Percentiles rank a stretch among this genome's conserved stretches.
These are phyloP conservation scores for Stentor coeruleus DNA, from an alignment of 73 alveolate species.

Conservation along the genomic window DNA sequence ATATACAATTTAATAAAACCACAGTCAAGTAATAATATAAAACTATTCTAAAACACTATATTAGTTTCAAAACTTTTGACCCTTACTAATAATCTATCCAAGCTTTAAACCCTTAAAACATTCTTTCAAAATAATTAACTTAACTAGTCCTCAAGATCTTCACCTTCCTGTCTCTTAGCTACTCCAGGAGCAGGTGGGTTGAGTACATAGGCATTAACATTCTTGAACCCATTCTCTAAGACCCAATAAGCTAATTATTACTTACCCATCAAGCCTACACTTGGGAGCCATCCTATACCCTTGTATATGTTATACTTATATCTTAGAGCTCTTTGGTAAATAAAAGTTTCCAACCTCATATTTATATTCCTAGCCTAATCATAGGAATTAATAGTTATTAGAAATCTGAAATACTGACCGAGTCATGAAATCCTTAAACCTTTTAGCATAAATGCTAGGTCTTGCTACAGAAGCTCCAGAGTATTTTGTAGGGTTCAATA, in stretches of 20 bases:
- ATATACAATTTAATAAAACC: no score
- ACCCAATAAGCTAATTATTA: neutral
- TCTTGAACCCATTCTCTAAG: conserved; percentile 5
- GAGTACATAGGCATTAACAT: neutral
- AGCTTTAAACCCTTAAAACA: no score
- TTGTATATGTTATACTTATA: neutral
- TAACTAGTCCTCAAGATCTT: neutral
- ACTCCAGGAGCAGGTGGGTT: conserved; percentile 6
- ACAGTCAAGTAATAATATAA: no score
- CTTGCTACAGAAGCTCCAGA: neutral
- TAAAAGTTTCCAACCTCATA: neutral
- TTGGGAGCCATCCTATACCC: neutral
- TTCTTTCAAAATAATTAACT: no score
- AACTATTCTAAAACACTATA: no score
- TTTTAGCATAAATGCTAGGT: neutral
- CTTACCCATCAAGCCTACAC: neutral
- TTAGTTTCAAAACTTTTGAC: no score
- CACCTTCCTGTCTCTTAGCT: neutral
- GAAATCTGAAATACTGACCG: no score
- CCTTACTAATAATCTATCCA: no score
- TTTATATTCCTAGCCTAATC: no score
- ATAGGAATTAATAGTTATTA: no score
- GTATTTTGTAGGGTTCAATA: neutral
- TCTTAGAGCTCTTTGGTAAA: conserved; percentile 1
- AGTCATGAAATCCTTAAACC: neutral